Conservation (phyloP, 495 filamentous ascomycete genomes). For the Penicillium mononematosum region DNA sequence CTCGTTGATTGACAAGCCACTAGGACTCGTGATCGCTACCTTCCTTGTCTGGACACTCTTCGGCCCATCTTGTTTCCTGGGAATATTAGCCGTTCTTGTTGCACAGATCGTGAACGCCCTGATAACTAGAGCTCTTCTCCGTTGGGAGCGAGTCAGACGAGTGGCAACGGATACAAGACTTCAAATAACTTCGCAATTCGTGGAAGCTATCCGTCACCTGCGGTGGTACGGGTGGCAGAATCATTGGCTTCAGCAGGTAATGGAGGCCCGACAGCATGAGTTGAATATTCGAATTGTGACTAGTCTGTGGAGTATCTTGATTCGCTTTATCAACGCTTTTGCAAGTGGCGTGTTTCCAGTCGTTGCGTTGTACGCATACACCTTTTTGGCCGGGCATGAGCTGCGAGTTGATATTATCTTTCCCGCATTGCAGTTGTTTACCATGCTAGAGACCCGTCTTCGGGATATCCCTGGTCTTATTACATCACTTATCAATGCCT, state of each 20-base stretch:
- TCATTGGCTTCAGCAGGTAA: constrained; percentile 70
- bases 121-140: constrained; percentile 59
- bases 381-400: constrained; percentile 59
- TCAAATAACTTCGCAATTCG: constrained; percentile 73
- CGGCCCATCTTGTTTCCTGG: constrained; percentile 75
- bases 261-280: constrained; percentile 67
- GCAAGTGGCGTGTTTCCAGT: constrained; percentile 72
- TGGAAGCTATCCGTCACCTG: constrained; percentile 80
- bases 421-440: constrained; percentile 75
- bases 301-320: constrained; percentile 56
- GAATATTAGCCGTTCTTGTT: constrained; percentile 60
- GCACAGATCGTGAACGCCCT: constrained; percentile 64
- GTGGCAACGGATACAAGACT: constrained; percentile 67
- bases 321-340: constrained; percentile 61
- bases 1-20: constrained; percentile 62
- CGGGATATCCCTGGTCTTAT: constrained; percentile 70
- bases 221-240: constrained; percentile 87
- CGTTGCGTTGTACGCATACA: constrained; percentile 75
- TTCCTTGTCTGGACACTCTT: constrained; percentile 71
- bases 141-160: constrained; percentile 63
- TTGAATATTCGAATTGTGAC: constrained; percentile 64
- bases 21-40: constrained; percentile 66
- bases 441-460: constrained; percentile 66
- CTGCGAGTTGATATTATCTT: constrained; percentile 77
- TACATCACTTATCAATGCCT: constrained; percentile 69